A percentile compares a stretch with the other conserved stretches of the same genome.
Evolutionary conservation across 441 rosid species (phyloP).

Genomic region (Adansonia gregorii): DNA sequence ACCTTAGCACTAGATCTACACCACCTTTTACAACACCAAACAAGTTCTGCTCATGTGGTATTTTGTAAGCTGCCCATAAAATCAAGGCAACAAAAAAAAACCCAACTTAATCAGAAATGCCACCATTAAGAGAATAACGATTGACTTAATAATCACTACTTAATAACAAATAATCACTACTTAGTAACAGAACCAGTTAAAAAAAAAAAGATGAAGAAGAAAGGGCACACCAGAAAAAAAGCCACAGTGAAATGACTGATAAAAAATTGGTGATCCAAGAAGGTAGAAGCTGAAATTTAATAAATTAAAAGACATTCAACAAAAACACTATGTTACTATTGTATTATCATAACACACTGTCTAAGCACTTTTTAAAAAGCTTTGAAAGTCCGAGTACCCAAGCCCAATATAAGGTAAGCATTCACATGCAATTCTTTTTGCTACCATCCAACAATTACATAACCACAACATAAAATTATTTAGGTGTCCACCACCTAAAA

Average conservation of each 20-base stretch:
- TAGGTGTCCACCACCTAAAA: too few species aligned
- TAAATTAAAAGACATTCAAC: neutral
- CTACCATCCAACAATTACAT: too few species aligned
- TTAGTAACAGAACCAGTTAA: too few species aligned
- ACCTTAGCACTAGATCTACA: conserved; percentile 74
- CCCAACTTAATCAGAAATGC: conserved; percentile 20
- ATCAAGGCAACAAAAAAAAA: conserved; percentile 13
- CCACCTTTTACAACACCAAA: conserved; percentile 84
- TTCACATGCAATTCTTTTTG: too few species aligned
- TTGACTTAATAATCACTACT: neutral
- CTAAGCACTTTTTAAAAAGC: neutral
- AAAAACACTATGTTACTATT: neutral
- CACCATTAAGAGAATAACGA: neutral
- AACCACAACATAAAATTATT: too few species aligned
- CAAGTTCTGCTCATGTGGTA: conserved; percentile 74
- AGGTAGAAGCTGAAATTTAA: neutral
- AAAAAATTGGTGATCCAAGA: neutral
- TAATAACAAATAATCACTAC: neutral
- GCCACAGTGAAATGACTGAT: neutral
- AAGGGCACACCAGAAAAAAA: neutral
- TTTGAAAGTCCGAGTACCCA: conserved; percentile 2
- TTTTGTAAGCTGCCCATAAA: conserved; percentile 61
- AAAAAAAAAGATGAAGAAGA: neutral
- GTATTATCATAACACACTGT: conserved; percentile 3
- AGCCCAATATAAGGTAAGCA: neutral